These are phyloP conservation scores for Teunomyces barrocoloradensis DNA, from an alignment of 805 yeast species.

Conservation along the genomic window DNA sequence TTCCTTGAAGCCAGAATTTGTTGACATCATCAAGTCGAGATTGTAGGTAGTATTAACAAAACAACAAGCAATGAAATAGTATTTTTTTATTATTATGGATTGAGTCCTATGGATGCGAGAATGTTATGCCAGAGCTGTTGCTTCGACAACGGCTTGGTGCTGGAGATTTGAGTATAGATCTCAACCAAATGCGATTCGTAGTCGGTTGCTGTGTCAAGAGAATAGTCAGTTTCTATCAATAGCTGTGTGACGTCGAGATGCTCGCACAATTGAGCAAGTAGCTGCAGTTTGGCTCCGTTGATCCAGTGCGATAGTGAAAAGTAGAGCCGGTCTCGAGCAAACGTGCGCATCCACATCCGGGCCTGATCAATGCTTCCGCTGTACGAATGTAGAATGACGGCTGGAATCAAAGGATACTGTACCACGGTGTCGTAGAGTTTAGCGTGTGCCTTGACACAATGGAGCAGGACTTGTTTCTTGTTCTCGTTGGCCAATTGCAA, in stretches of 20 bases:
- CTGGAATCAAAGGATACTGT: slow-evolving; percentile 21
- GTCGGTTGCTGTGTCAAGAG: slow-evolving; percentile 25
- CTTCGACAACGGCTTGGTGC: slow-evolving; percentile 11
- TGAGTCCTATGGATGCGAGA: background rate
- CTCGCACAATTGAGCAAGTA: slow-evolving; percentile 16
- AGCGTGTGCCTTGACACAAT: slow-evolving; percentile 82
- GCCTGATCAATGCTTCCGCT: slow-evolving; percentile 79
- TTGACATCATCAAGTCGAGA: slow-evolving; percentile 93
- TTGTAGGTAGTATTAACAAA: slow-evolving; percentile 36
- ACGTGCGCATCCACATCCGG: slow-evolving; percentile 41
- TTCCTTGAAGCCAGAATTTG: slow-evolving; percentile 95
- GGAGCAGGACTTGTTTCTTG: slow-evolving; percentile 63
- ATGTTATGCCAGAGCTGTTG: background rate
- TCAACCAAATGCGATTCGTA: slow-evolving; percentile 21
- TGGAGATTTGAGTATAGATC: slow-evolving; percentile 17
- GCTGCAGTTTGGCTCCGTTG: slow-evolving; percentile 33
- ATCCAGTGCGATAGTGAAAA: slow-evolving; percentile 57
- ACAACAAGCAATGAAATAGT: background rate
- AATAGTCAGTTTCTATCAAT: slow-evolving; percentile 36
- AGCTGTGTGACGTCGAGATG: slow-evolving; percentile 21
- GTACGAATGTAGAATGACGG: slow-evolving; percentile 76
- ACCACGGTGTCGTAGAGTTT: slow-evolving; percentile 45
- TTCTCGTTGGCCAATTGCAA: slow-evolving; percentile 52
- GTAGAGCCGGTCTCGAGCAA: slow-evolving; percentile 23
- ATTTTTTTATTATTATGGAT: background rate